A percentile compares a stretch with the other conserved stretches of the same genome.
Conservation (phyloP, 805 yeast genomes). For the Kregervanrija delftensis region DNA sequence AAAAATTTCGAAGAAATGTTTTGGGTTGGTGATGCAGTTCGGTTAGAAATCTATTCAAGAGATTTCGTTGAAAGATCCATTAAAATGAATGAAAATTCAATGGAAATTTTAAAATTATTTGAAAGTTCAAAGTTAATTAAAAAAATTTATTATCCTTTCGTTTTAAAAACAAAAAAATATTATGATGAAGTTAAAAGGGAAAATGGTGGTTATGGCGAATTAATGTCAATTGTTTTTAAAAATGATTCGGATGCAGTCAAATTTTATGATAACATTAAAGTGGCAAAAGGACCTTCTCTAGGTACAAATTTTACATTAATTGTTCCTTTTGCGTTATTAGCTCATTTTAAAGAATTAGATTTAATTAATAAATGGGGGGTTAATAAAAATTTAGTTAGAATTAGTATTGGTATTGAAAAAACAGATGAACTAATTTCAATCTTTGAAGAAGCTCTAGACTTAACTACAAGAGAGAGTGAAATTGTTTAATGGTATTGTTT, state of each 20-base stretch:
- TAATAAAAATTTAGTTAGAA: constrained; percentile 66
- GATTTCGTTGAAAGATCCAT: constrained; percentile 67
- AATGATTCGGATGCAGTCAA: constrained; percentile 55
- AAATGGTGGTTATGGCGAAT: constrained; percentile 84
- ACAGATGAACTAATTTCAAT: constrained; percentile 44
- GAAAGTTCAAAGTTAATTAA: constrained; percentile 46
- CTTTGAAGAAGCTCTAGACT: constrained; percentile 46
- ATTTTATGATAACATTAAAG: constrained; percentile 61
- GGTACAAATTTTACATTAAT: constrained; percentile 88
- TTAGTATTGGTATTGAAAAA: constrained; percentile 83
- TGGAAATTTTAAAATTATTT: constrained; percentile 48
- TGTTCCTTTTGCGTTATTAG: constrained; percentile 83
- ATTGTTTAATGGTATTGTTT: not conserved
- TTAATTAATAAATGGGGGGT: constrained; percentile 79
- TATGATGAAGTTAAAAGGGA: constrained; percentile 67
- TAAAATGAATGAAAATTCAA: constrained; percentile 50
- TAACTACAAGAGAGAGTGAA: constrained; percentile 30
- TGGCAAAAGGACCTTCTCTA: constrained; percentile 85
- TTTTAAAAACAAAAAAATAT: constrained; percentile 45
- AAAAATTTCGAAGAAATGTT: constrained; percentile 62
- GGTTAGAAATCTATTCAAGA: constrained; percentile 86
- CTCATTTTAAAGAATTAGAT: constrained; percentile 77
- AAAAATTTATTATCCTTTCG: constrained; percentile 65
- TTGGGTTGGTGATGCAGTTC: constrained; percentile 94
- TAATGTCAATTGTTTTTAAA: constrained; percentile 66